phyloP scores from a whole-genome alignment of 495 filamentous ascomycete genomes.

The Choiromyces venosus region DNA sequence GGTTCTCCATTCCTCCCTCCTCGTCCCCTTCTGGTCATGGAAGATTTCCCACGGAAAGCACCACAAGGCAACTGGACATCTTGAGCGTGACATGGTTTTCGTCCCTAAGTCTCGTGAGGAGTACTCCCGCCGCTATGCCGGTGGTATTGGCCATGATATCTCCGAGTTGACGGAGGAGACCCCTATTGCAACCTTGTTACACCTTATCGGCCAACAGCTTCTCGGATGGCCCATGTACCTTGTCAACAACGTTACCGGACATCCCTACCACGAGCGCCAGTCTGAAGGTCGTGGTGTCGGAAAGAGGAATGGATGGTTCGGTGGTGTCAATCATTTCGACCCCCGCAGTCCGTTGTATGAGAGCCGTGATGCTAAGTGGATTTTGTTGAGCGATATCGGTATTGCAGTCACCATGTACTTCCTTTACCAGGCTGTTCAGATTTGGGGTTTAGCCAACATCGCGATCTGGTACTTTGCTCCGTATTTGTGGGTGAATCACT shows the following conservation, averaged over 20 bases:
- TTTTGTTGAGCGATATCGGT: constrained; percentile 78
- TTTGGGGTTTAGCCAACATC: constrained; percentile 77
- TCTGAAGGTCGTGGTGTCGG: constrained; percentile 79
- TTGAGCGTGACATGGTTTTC: constrained; percentile 97
- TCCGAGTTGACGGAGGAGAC: constrained; percentile 89
- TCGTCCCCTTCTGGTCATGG: constrained; percentile 90
- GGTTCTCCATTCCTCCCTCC: constrained; percentile 71
- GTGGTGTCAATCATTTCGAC: constrained; percentile 91
- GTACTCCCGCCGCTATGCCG: constrained; percentile 56
- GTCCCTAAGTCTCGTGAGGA: constrained; percentile 76
- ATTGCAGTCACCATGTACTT: constrained; percentile 54
- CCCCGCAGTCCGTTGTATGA: constrained; percentile 85
- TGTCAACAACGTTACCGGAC: constrained; percentile 82
- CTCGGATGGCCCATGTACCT: constrained; percentile 88
- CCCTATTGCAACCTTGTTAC: constrained; percentile 68
- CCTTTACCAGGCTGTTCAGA: constrained; percentile 59
- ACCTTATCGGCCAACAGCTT: constrained; percentile 75
- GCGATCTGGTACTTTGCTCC: constrained; percentile 90
- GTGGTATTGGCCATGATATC: constrained; percentile 67
- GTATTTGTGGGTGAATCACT: constrained; percentile 99
- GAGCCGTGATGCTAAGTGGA: constrained; percentile 74
- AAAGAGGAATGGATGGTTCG: constrained; percentile 74
- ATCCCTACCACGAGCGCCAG: constrained; percentile 83
- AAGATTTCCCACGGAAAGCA: constrained; percentile 90
- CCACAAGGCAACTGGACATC: constrained; percentile 91